Evolutionary conservation across 2,329 filamentous ascomycete species (phyloP), one percentile per base, ranked within the genome.

Genomic region (Aspergillus quadricinctus): DNA sequence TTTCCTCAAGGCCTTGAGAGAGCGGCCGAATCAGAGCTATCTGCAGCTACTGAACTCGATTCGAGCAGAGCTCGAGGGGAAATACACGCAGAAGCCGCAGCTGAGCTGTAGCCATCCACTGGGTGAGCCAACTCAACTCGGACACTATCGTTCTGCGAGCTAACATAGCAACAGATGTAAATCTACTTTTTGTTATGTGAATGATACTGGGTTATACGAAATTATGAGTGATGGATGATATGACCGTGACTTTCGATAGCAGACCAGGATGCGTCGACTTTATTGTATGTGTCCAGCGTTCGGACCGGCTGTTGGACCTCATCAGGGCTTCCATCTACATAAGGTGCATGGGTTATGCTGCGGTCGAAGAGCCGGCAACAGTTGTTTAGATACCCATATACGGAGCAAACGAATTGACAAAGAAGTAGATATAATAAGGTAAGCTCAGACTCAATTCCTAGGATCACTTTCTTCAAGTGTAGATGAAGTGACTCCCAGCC

Each of bases 21-120:
- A 92, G 77, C 93, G 94, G 70, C 91, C 91, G 0, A 86, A 96
- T 69, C 93, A 97, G 79, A 96, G 88, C 77, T 99, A 99, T 69
- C 87, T 97, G 54, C 87, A 96, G 78, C 80, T 99, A 52, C 82
- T 99, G 62, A 97, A 97, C 79, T 94, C 86, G 73, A 92, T 99
- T 67, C 89, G 94, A 54, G 90, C 95, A 57, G 87, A 97, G 69
- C 81, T 99, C 53, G 81, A 89, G 64, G 86, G 85, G 21, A 93
- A 94, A 73, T 99, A 99, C 73, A 84, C 85, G 2, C 94, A 99
- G 77, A 96, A 96, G 79, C 94, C 94, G 55, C 94, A 99, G 80
- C 79, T 99, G 62, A 97, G 92, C 69, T 95, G 90, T 77, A 96
- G 92, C 75, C 94, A 99, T 77, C 94, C 94, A 31, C 80, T 99